Percentiles rank a stretch among this genome's conserved stretches.
These are phyloP conservation scores for Poteriospumella lacustris DNA, from an alignment of 108 stramenopile genomes.

Conservation along the genomic window DNA sequence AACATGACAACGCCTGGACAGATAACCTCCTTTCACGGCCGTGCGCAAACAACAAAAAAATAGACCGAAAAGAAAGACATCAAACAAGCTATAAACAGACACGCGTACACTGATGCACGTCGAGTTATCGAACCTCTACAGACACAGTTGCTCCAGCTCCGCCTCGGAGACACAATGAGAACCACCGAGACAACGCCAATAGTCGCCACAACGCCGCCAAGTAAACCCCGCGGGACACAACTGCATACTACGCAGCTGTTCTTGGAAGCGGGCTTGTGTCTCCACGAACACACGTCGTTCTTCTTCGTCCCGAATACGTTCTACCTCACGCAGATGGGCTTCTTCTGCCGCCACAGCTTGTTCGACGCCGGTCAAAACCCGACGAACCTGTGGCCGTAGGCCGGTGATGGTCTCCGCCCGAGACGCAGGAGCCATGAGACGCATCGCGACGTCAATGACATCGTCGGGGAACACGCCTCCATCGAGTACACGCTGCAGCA, in stretches of 20 bases:
- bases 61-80: too few species aligned
- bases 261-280: conserved; percentile 35
- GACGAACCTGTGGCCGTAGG: not conserved
- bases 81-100: too few species aligned
- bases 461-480: not conserved
- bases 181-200: conserved; percentile 65
- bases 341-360: not conserved
- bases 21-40: too few species aligned
- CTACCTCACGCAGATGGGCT: conserved; percentile 1
- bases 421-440: too few species aligned
- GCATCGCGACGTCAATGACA: not conserved
- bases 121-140: too few species aligned
- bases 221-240: conserved; percentile 52
- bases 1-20: too few species aligned
- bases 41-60: too few species aligned
- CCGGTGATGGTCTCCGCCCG: not conserved
- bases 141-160: too few species aligned
- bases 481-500: not conserved
- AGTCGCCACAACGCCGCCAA: conserved; percentile 46
- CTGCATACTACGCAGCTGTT: conserved; percentile 41
- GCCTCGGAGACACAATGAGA: conserved; percentile 48
- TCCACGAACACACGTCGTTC: conserved; percentile 19
- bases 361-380: not conserved
- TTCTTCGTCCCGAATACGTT: not conserved
- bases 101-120: too few species aligned